Evolutionary conservation across 2,329 filamentous ascomycete genomes (phyloP).

Genomic region (Phialocephala sp.): DNA sequence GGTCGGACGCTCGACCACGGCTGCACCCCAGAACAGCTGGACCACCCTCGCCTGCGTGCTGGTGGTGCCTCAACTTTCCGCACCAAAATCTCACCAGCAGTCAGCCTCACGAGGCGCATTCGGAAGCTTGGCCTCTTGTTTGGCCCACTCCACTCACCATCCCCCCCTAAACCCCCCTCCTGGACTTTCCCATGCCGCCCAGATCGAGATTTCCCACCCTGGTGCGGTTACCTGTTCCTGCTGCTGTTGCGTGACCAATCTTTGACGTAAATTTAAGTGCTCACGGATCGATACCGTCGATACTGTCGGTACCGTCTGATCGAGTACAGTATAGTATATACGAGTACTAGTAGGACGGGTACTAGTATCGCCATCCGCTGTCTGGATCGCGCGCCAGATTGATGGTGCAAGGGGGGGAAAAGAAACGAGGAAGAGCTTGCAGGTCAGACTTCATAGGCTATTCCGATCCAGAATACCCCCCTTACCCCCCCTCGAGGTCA

Average conservation of each 20-base stretch:
- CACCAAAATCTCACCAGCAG: constrained; percentile 19
- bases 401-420: not conserved
- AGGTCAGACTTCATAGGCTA: not conserved
- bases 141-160: too few species aligned
- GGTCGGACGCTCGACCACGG: not conserved
- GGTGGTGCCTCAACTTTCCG: not conserved
- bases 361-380: not conserved
- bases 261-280: constrained; percentile 3
- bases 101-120: constrained; percentile 22
- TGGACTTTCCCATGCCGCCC: constrained; percentile 10
- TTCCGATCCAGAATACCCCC: not conserved
- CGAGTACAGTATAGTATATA: not conserved
- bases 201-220: not conserved
- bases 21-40: constrained; percentile 9
- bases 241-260: not conserved
- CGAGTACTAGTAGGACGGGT: too few species aligned
- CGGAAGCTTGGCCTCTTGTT: not conserved
- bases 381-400: not conserved
- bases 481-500: too few species aligned
- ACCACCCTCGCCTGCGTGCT: not conserved
- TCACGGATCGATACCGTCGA: not conserved
- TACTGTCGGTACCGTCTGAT: not conserved
- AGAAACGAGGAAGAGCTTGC: not conserved
- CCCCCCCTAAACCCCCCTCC: too few species aligned
- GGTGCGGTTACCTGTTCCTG: constrained; percentile 9